Conservation (phyloP, 441 rosid species). For the Brassica balearica region DNA sequence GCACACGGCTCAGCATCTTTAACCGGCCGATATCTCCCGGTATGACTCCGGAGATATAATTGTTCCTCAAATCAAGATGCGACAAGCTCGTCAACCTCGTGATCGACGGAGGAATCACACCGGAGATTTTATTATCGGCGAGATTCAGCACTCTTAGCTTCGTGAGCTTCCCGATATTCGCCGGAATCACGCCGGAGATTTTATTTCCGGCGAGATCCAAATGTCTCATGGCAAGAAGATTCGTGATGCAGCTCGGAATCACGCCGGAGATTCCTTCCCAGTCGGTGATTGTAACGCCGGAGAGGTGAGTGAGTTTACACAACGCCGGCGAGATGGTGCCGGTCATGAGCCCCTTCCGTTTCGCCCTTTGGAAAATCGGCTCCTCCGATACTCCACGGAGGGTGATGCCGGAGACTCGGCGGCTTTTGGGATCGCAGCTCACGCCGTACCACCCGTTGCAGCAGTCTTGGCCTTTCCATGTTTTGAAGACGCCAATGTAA, state of each 20-base stretch:
- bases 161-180: slow-evolving; percentile 58
- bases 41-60: slow-evolving; percentile 62
- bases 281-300: slow-evolving; percentile 65
- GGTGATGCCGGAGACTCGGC: slow-evolving; percentile 61
- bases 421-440: slow-evolving; percentile 65
- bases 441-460: slow-evolving; percentile 88
- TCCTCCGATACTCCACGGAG: slow-evolving; percentile 73
- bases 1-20: slow-evolving; percentile 67
- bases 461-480: slow-evolving; percentile 84
- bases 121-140: slow-evolving; percentile 71
- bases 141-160: slow-evolving; percentile 63
- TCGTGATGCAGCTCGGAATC: slow-evolving; percentile 67
- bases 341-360: slow-evolving; percentile 60
- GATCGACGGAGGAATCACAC: slow-evolving; percentile 65
- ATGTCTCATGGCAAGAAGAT: slow-evolving; percentile 62
- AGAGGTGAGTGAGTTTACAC: slow-evolving; percentile 57
- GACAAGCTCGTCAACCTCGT: slow-evolving; percentile 62
- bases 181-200: slow-evolving; percentile 70
- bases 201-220: slow-evolving; percentile 74
- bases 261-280: slow-evolving; percentile 84
- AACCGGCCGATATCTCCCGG: slow-evolving; percentile 65
- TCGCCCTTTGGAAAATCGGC: slow-evolving; percentile 56
- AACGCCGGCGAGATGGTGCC: slow-evolving; percentile 60
- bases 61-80: slow-evolving; percentile 80
- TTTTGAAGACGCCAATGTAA: slow-evolving; percentile 69